A percentile compares a stretch with the other conserved stretches of the same genome.
phyloP scores from a whole-genome alignment of 164 flowering plant genomes.

The Vitis amurensis region DNA sequence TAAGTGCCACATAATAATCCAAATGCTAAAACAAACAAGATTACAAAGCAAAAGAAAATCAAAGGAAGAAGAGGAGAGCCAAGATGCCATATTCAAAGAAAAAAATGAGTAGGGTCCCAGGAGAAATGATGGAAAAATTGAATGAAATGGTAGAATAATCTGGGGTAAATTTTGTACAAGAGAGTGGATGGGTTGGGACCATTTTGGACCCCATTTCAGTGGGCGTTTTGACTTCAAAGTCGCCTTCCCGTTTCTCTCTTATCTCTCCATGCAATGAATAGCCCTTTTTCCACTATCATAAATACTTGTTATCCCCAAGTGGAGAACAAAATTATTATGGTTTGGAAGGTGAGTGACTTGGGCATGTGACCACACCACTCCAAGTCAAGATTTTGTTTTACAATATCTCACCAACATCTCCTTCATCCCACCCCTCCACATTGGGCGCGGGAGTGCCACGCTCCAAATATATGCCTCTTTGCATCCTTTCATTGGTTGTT shows the following conservation, averaged over 20 bases:
- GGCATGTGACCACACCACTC: conserved; percentile 27
- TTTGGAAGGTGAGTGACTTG: conserved; percentile 32
- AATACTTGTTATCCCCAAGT: conserved; percentile 19
- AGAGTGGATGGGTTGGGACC: neutral
- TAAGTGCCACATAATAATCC: too few species aligned
- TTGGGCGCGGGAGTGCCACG: neutral
- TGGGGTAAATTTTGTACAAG: neutral
- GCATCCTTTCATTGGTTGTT: neutral
- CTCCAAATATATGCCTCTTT: neutral
- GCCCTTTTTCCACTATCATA: conserved; percentile 14
- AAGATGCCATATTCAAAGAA: too few species aligned
- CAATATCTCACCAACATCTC: neutral
- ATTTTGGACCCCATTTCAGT: neutral
- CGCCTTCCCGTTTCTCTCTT: conserved; percentile 6
- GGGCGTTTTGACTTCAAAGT: conserved; percentile 19
- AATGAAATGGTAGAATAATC: neutral
- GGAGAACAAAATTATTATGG: conserved; percentile 46
- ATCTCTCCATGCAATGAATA: conserved; percentile 5
- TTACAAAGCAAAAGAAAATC: too few species aligned
- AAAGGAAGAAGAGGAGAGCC: too few species aligned
- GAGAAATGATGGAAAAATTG: neutral
- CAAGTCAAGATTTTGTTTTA: conserved; percentile 17
- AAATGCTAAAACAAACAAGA: too few species aligned
- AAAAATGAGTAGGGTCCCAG: neutral
- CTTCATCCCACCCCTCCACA: neutral